phyloP scores from a whole-genome alignment of 805 yeast genomes.

The Hanseniaspora clermontiae region DNA sequence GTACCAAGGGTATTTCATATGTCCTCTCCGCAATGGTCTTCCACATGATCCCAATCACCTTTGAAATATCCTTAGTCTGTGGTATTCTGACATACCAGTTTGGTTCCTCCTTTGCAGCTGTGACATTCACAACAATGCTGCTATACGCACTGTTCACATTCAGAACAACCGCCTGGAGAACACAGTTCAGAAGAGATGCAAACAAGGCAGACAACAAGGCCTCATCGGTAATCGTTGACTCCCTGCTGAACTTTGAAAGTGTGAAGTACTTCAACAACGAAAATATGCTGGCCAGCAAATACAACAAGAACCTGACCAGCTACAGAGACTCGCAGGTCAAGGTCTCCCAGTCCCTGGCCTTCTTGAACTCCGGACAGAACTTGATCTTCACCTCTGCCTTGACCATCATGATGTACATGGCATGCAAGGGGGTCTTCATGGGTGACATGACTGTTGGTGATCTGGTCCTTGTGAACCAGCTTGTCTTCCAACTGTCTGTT shows the following conservation, averaged over 20 bases:
- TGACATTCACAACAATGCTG: conserved; percentile 78
- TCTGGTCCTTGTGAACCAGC: conserved; percentile 82
- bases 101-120: conserved; percentile 78
- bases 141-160: conserved; percentile 80
- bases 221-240: conserved; percentile 89
- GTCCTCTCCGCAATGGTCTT: conserved; percentile 95
- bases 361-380: conserved; percentile 67
- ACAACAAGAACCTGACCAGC: conserved; percentile 55
- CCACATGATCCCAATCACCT: conserved; percentile 83
- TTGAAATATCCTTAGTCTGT: conserved; percentile 86
- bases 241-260: conserved; percentile 84
- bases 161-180: conserved; percentile 90
- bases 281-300: conserved; percentile 60
- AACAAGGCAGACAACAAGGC: conserved; percentile 90
- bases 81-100: conserved; percentile 88
- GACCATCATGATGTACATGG: conserved; percentile 97
- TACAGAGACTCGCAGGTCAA: conserved; percentile 62
- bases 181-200: conserved; percentile 77
- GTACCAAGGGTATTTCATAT: conserved; percentile 92
- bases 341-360: conserved; percentile 75
- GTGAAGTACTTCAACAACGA: conserved; percentile 94
- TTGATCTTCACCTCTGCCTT: conserved; percentile 74
- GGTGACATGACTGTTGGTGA: conserved; percentile 88
- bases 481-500: conserved; percentile 89
- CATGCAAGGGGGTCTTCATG: conserved; percentile 78